Percentiles rank a stretch among this genome's conserved stretches.
phyloP scores from a whole-genome alignment of 2,329 filamentous ascomycete species.

The Rasamsonia emersonii region DNA sequence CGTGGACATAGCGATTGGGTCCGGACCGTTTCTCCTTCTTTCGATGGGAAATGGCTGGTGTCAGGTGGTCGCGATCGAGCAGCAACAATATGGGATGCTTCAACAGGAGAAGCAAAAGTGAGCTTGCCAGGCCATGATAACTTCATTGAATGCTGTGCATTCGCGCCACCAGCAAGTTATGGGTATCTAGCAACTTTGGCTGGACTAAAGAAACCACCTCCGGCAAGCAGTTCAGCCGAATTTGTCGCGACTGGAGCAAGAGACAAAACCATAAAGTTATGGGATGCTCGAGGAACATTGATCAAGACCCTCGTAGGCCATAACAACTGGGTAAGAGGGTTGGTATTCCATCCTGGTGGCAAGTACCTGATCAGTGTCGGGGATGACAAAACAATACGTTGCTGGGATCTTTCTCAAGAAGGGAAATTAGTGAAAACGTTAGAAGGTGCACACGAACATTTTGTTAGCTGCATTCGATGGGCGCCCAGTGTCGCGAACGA shows the following conservation, averaged over 20 bases:
- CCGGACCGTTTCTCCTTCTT: slow-evolving; percentile 70
- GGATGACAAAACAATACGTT: slow-evolving; percentile 85
- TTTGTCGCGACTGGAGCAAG: slow-evolving; percentile 82
- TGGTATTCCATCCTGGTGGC: slow-evolving; percentile 85
- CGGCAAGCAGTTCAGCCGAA: slow-evolving; percentile 65
- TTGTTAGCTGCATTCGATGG: slow-evolving; percentile 81
- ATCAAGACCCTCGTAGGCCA: slow-evolving; percentile 80
- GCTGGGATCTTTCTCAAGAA: slow-evolving; percentile 88
- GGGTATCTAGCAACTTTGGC: slow-evolving; percentile 65
- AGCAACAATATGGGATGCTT: slow-evolving; percentile 75
- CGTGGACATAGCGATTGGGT: slow-evolving; percentile 83
- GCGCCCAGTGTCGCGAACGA: slow-evolving; percentile 63
- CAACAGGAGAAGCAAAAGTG: slow-evolving; percentile 63
- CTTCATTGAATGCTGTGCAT: slow-evolving; percentile 72
- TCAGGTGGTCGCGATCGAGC: slow-evolving; percentile 78
- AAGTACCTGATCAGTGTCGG: slow-evolving; percentile 79
- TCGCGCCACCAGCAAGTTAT: slow-evolving; percentile 74
- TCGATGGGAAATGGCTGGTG: slow-evolving; percentile 73
- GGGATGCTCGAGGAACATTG: slow-evolving; percentile 75
- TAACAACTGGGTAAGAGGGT: slow-evolving; percentile 83
- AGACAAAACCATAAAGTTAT: slow-evolving; percentile 84
- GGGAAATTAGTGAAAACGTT: slow-evolving; percentile 81
- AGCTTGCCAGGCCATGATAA: slow-evolving; percentile 82
- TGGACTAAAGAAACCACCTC: slow-evolving; percentile 73
- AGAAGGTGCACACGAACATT: slow-evolving; percentile 70